Evolutionary conservation across 2,329 filamentous ascomycete genomes (phyloP).

Genomic region (Dactylonectria macrodidyma): DNA sequence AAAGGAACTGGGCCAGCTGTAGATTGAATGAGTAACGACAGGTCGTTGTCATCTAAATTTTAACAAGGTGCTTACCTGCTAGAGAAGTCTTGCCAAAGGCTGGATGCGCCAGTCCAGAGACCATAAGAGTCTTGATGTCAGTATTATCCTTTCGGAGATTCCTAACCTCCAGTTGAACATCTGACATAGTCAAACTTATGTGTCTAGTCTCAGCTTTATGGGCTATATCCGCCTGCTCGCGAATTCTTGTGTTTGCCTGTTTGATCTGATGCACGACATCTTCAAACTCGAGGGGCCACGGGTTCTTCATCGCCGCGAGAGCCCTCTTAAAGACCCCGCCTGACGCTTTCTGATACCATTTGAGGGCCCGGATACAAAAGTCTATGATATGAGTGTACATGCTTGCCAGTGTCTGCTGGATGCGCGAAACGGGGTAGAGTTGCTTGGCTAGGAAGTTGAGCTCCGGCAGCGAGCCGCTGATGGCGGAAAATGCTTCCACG

Average conservation of each 20-base stretch:
- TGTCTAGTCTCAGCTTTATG: slow-evolving; percentile 33
- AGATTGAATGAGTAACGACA: not conserved
- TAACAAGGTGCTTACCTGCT: too few species aligned
- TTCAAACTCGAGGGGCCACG: slow-evolving; percentile 29
- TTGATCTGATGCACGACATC: slow-evolving; percentile 28
- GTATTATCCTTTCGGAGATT: slow-evolving; percentile 13
- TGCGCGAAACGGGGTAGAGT: slow-evolving; percentile 30
- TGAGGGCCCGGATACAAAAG: slow-evolving; percentile 28
- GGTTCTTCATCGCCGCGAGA: slow-evolving; percentile 18
- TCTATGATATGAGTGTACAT: slow-evolving; percentile 32
- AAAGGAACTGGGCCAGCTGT: not conserved
- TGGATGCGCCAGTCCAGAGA: not conserved
- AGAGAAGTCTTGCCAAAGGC: not conserved
- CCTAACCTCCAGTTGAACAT: slow-evolving; percentile 12
- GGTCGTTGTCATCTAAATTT: not conserved
- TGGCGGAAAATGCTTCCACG: slow-evolving; percentile 13
- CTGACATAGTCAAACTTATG: slow-evolving; percentile 10
- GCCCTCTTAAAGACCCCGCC: slow-evolving; percentile 18
- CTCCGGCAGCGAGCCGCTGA: slow-evolving; percentile 20
- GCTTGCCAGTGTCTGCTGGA: slow-evolving; percentile 24
- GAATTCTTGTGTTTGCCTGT: slow-evolving; percentile 13
- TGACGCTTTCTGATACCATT: slow-evolving; percentile 22
- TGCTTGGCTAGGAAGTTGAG: slow-evolving; percentile 28
- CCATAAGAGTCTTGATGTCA: not conserved
- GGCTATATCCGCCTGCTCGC: slow-evolving; percentile 25